Conservation (phyloP, 2,329 filamentous ascomycete genomes). For the Diaporthe sp. region DNA sequence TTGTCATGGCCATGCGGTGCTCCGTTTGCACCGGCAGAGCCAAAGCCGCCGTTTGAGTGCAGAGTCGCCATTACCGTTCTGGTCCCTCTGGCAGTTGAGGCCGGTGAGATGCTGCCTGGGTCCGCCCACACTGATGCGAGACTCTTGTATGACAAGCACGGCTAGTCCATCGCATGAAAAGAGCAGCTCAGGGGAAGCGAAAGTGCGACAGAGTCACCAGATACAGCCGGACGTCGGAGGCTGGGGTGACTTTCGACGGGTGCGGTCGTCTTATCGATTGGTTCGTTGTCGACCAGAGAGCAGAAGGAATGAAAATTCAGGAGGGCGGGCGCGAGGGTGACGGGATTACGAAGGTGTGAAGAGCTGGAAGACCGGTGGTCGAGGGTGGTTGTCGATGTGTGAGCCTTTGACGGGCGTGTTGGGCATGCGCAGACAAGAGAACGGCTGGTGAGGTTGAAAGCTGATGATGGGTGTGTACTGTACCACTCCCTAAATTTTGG, state of each 20-base stretch:
- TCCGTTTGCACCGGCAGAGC: conserved; percentile 41
- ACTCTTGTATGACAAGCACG: conserved; percentile 29
- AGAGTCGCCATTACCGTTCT: conserved; percentile 38
- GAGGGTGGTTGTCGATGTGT: background rate
- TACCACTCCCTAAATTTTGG: conserved; percentile 36
- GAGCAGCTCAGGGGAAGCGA: background rate
- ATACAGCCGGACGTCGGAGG: conserved; percentile 12
- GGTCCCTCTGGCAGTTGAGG: conserved; percentile 25
- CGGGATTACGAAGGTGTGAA: background rate
- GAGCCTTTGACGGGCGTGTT: conserved; percentile 11
- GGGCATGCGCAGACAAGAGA: conserved; percentile 16
- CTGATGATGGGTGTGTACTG: conserved; percentile 21
- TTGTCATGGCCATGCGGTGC: conserved; percentile 5
- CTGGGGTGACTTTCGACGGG: conserved; percentile 13
- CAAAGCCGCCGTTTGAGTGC: conserved; percentile 38
- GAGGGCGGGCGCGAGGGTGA: background rate
- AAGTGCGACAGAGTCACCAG: background rate
- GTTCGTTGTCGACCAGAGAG: background rate
- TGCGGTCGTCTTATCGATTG: conserved; percentile 12
- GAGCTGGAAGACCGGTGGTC: background rate
- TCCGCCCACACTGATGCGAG: conserved; percentile 37
- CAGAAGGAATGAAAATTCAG: background rate
- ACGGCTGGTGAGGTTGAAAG: conserved; percentile 23
- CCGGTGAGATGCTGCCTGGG: conserved; percentile 20
- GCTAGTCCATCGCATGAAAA: conserved; percentile 40